Evolutionary conservation across 345 rosid species (phyloP).

Genomic region (Camelina laxa): DNA sequence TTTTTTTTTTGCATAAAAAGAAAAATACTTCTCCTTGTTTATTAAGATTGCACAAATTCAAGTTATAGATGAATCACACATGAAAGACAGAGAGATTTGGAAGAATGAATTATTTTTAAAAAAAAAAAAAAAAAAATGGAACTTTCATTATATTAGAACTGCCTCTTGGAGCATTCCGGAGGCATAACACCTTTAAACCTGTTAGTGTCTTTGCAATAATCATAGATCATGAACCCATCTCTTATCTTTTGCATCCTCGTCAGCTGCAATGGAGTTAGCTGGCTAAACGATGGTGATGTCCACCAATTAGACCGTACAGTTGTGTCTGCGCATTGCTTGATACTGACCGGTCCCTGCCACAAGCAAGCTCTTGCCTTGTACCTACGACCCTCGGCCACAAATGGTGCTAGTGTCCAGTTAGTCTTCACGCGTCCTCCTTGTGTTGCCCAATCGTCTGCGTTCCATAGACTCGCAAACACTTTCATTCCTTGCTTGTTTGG

Average conservation of each 20-base stretch:
- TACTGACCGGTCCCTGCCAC: slow-evolving; percentile 64
- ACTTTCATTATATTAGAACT: slow-evolving; percentile 46
- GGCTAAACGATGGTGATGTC: slow-evolving; percentile 56
- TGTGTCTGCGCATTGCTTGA: slow-evolving; percentile 53
- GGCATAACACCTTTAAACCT: slow-evolving; percentile 69
- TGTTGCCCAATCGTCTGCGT: slow-evolving; percentile 81
- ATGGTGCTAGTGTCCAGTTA: slow-evolving; percentile 65
- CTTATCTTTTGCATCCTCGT: slow-evolving; percentile 59
- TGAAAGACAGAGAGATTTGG: not conserved
- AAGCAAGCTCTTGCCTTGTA: slow-evolving; percentile 67
- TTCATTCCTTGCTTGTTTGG: slow-evolving; percentile 82
- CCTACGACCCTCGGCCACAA: slow-evolving; percentile 52
- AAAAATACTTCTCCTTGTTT: not conserved
- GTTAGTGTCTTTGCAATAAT: slow-evolving; percentile 67
- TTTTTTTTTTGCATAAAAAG: not conserved
- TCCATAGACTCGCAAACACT: slow-evolving; percentile 69
- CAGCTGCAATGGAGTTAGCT: slow-evolving; percentile 47
- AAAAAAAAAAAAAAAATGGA: not conserved
- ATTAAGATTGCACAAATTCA: slow-evolving; percentile 1
- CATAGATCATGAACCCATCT: slow-evolving; percentile 63
- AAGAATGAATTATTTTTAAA: not conserved
- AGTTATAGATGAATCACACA: slow-evolving; percentile 9
- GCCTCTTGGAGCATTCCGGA: slow-evolving; percentile 64
- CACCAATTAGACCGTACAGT: slow-evolving; percentile 60
- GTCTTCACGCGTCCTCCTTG: slow-evolving; percentile 72